Evolutionary conservation across 805 yeast species (phyloP).

Genomic region (Suhomyces emberorum): DNA sequence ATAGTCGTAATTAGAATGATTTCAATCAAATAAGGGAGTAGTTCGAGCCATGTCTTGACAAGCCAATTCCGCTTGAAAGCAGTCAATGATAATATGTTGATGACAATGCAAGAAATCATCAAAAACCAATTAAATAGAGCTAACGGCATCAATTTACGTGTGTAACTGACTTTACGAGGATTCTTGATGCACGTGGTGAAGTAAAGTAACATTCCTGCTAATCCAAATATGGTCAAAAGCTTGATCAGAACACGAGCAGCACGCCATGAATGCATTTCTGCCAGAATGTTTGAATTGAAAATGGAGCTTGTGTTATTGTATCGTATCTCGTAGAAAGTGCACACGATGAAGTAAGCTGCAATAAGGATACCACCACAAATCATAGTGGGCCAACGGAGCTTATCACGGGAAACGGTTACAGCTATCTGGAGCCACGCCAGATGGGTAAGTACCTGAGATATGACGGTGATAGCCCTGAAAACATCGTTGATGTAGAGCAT

Average conservation of each 20-base stretch:
- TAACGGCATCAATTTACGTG: conserved; percentile 44
- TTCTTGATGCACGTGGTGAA: conserved; percentile 37
- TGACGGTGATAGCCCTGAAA: conserved; percentile 36
- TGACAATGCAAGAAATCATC: conserved; percentile 34
- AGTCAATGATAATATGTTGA: conserved; percentile 25
- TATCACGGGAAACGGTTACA: conserved; percentile 19
- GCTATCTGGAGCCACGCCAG: conserved; percentile 56
- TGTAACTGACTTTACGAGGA: conserved; percentile 42
- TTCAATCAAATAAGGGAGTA: conserved; percentile 42
- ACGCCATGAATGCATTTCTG: conserved; percentile 13
- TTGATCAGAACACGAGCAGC: conserved; percentile 29
- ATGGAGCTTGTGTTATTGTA: conserved; percentile 9
- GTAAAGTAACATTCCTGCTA: conserved; percentile 31
- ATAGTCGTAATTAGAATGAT: conserved; percentile 50
- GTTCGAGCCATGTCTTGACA: conserved; percentile 48
- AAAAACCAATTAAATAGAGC: conserved; percentile 44
- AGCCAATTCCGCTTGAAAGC: conserved; percentile 30
- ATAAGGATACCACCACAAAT: conserved; percentile 16
- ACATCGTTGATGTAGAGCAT: conserved; percentile 34
- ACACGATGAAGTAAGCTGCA: conserved; percentile 16
- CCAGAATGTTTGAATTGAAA: conserved; percentile 7
- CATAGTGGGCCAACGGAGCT: conserved; percentile 25
- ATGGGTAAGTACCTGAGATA: conserved; percentile 45
- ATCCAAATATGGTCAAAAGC: conserved; percentile 25
- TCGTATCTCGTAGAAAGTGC: conserved; percentile 11